phyloP scores from a whole-genome alignment of 495 filamentous ascomycete species.

The Astrothelium macrocarpum region DNA sequence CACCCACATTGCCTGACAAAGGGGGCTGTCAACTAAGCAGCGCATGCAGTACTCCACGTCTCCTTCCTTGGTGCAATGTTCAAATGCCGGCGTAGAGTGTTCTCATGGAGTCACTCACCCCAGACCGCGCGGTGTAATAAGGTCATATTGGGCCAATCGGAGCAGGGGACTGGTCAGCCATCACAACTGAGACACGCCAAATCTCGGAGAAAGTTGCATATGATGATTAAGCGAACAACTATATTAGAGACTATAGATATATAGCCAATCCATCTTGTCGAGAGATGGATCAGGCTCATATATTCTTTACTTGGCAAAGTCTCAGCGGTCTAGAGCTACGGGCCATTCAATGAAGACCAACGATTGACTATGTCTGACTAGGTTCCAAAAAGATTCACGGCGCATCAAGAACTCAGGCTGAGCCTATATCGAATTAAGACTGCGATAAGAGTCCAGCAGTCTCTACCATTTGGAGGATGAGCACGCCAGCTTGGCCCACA shows the following conservation, averaged over 20 bases:
- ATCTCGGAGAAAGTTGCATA: conserved; percentile 16
- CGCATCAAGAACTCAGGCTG: conserved; percentile 5
- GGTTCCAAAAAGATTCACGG: conserved; percentile 8
- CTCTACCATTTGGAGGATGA: conserved; percentile 9
- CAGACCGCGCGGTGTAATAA: conserved; percentile 3
- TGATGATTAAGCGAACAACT: conserved; percentile 9
- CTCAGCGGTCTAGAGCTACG: no score
- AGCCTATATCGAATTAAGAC: conserved; percentile 6
- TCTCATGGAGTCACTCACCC: conserved; percentile 7
- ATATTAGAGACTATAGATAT: no score
- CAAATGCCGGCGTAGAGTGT: conserved; percentile 6
- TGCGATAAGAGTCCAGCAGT: conserved; percentile 8
- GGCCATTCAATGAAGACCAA: no score
- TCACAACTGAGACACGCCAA: conserved; percentile 11
- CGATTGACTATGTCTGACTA: no score
- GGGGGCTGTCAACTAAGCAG: no score
- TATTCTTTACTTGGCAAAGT: no score
- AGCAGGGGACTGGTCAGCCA: conserved; percentile 7
- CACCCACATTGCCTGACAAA: no score
- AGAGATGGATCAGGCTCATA: no score
- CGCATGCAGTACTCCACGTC: no score
- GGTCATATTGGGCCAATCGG: not conserved
- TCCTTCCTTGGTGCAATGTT: conserved; percentile 7
- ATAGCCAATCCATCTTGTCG: no score
- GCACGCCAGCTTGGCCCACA: not conserved